phyloP scores from a whole-genome alignment of 768 basidiomycete genomes.

The Asterophora parasitica region DNA sequence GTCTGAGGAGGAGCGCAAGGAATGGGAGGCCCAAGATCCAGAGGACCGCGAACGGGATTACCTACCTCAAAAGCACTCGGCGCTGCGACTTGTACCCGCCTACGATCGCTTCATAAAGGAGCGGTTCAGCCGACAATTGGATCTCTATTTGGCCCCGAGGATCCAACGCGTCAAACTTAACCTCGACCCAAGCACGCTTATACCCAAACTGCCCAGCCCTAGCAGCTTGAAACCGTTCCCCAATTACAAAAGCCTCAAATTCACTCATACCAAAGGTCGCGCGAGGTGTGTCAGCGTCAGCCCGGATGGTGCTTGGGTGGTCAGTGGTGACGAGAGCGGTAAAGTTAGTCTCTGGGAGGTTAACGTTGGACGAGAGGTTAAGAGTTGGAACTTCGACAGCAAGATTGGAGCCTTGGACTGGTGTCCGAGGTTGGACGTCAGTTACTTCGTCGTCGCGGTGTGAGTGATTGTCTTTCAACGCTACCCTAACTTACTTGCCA shows the following conservation, averaged over 20 bases:
- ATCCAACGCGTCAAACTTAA: conserved; percentile 84
- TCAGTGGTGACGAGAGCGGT: conserved; percentile 89
- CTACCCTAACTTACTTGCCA: conserved; percentile 7
- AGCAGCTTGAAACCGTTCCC: conserved; percentile 93
- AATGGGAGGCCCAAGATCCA: conserved; percentile 78
- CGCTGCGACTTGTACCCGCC: conserved; percentile 87
- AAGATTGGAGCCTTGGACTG: conserved; percentile 86
- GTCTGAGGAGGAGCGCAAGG: conserved; percentile 71
- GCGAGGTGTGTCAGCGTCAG: conserved; percentile 76
- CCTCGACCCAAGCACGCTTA: conserved; percentile 85
- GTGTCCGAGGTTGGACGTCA: conserved; percentile 85
- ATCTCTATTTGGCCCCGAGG: conserved; percentile 93
- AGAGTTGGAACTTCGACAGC: conserved; percentile 76
- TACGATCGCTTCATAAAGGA: conserved; percentile 92
- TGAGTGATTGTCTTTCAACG: conserved; percentile 38
- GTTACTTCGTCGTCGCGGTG: conserved; percentile 76
- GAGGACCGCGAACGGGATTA: conserved; percentile 90
- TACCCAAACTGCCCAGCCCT: conserved; percentile 93
- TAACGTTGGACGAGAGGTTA: conserved; percentile 82
- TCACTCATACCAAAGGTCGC: conserved; percentile 61
- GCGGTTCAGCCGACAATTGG: conserved; percentile 88
- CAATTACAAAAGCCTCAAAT: conserved; percentile 69
- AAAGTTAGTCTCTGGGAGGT: conserved; percentile 88
- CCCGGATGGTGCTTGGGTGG: conserved; percentile 87
- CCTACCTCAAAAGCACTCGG: conserved; percentile 79